Evolutionary conservation across 2,329 filamentous ascomycete genomes (phyloP).

Genomic region (Fusarium sp.): DNA sequence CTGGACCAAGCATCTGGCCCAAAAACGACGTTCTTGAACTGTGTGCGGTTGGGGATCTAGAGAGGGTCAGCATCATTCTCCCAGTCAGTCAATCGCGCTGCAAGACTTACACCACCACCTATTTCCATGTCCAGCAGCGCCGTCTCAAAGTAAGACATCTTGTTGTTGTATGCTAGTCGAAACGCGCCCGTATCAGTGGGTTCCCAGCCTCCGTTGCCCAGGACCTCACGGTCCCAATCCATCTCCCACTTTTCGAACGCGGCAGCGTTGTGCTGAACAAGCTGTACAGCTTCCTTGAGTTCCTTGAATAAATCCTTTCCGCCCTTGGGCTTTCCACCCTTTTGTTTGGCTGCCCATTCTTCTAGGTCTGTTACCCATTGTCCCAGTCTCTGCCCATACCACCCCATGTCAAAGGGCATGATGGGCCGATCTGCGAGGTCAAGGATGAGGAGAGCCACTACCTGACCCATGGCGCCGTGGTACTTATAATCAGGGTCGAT

Average conservation of each 20-base stretch:
- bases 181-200: conserved; percentile 71
- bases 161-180: conserved; percentile 79
- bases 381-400: conserved; percentile 73
- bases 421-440: conserved; percentile 85
- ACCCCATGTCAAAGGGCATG: conserved; percentile 80
- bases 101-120: conserved; percentile 75
- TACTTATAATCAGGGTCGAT: conserved; percentile 86
- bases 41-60: conserved; percentile 84
- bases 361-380: conserved; percentile 73
- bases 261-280: conserved; percentile 60
- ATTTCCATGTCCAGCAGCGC: conserved; percentile 79
- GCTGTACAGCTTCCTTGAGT: conserved; percentile 64
- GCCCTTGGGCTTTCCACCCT: conserved; percentile 22
- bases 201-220: conserved; percentile 79
- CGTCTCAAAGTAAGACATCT: conserved; percentile 83
- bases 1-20: conserved; percentile 80
- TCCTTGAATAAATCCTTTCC: conserved; percentile 43
- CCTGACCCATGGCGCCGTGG: conserved; percentile 79
- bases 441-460: conserved; percentile 83
- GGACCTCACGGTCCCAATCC: conserved; percentile 77
- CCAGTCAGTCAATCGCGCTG: neutral
- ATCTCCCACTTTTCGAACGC: conserved; percentile 80
- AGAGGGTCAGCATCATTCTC: conserved; percentile 21
- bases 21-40: conserved; percentile 94
- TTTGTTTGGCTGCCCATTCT: conserved; percentile 61